These are phyloP conservation scores for Fomitopsis pinicola DNA, from an alignment of 1,284 basidiomycete species.

Conservation along the genomic window DNA sequence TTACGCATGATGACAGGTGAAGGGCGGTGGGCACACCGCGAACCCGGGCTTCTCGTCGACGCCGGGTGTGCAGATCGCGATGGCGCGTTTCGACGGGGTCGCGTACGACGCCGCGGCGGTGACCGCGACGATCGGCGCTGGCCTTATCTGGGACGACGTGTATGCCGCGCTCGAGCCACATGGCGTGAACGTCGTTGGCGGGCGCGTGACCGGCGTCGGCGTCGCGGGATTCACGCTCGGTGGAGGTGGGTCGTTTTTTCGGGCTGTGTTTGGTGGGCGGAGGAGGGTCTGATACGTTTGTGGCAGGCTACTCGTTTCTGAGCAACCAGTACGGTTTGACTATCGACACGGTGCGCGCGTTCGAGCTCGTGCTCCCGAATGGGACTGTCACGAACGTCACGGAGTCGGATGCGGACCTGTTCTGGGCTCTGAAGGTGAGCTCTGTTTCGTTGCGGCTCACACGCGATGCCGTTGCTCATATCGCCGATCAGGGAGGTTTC, in stretches of 20 bases:
- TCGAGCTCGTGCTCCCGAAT: conserved; percentile 37
- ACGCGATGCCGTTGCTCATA: neutral
- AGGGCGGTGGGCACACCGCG: conserved; percentile 44
- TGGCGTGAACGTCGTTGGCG: conserved; percentile 43
- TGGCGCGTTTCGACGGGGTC: conserved; percentile 41
- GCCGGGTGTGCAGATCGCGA: conserved; percentile 47
- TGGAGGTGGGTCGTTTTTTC: conserved; percentile 31
- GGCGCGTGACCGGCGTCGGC: conserved; percentile 33
- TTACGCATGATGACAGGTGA: conserved; percentile 32
- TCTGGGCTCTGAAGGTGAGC: conserved; percentile 38
- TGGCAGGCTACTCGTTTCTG: conserved; percentile 36
- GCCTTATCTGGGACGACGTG: conserved; percentile 47
- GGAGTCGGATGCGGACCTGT: conserved; percentile 28
- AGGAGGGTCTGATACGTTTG: too few relatives aligned
- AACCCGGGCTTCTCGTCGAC: conserved; percentile 50
- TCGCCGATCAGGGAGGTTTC: conserved; percentile 40
- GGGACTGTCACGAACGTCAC: conserved; percentile 30
- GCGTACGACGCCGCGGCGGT: conserved; percentile 25
- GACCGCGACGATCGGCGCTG: conserved; percentile 41
- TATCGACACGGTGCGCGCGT: conserved; percentile 37
- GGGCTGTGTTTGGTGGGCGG: neutral
- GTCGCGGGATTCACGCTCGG: conserved; percentile 46
- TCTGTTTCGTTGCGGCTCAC: neutral
- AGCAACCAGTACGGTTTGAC: conserved; percentile 40
- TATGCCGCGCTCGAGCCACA: conserved; percentile 35